Evolutionary conservation across 352 stramenopile genomes (phyloP), one percentile per base, ranked within the genome.

Genomic region (Globisporangium irregulare): DNA sequence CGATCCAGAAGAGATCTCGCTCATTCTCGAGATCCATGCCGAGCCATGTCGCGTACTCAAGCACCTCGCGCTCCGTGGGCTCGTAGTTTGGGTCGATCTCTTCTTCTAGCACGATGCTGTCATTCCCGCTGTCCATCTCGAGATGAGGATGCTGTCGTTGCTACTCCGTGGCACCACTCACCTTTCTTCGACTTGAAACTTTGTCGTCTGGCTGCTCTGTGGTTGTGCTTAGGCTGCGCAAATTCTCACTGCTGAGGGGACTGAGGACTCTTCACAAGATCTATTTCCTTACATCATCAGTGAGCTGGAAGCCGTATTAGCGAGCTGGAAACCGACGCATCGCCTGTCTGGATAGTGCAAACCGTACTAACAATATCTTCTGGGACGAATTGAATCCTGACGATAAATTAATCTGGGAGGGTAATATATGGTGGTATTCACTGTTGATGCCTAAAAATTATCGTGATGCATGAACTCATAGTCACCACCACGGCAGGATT

Each of bases 1-100:
- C 95, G 74, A 98, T 98, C 90, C 91, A 98, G 64, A 98, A 97
- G 9, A 98, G 76, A 56, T 98, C 91, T 27, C 83, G 71, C 78
- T 98, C 95, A 20, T 75, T 84, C 12, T 97, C 84, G 27, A 98
- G 74, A 63, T 98, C 91, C 92, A 98, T 98, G 54, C 95, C 94
- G n/a, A 98, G 84, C 94, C 94, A 98, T 57, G 94, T 97, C 8
- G 94, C 95, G 70, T 98, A 98, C 72, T 98, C 94, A 25, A 94
- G 67, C 41, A 98, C 87, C 72, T 98, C 94, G 50, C 91, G 86
- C 72, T 98, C 81, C 12, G 85, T 88, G 22, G 94, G 94, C 66
- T 97, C 89, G 84, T 98, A 98, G 79, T 98, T 97, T 2, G 93
- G 93, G 63, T 98, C 94, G 67, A 98, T 97, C 75, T 98, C 91